phyloP scores from a whole-genome alignment of 2,329 filamentous ascomycete species.

The Chaetomiaceae sp. region DNA sequence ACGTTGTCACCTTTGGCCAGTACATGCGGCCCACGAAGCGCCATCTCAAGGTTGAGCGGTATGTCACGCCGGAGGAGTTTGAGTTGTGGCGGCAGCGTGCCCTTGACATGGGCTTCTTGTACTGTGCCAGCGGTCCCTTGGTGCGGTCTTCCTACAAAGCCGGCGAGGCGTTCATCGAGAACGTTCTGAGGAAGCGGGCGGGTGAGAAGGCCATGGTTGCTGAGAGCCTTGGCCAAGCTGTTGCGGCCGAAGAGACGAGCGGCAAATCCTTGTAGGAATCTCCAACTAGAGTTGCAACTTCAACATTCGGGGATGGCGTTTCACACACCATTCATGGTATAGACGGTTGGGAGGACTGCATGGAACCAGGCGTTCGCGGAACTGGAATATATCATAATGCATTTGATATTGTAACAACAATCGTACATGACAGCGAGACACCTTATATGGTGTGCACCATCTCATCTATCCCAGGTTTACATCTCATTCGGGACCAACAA shows the following conservation, averaged over 20 bases:
- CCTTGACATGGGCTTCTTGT: constrained; percentile 91
- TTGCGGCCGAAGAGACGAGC: constrained; percentile 30
- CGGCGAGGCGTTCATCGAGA: constrained; percentile 97
- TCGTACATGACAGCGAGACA: constrained; percentile 18
- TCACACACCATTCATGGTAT: constrained; percentile 13
- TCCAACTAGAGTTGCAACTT: constrained; percentile 1
- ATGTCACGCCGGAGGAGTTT: constrained; percentile 85
- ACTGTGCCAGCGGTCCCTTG: constrained; percentile 88
- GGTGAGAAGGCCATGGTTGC: constrained; percentile 33
- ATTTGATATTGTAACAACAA: constrained; percentile 21
- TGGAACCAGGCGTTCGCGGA: constrained; percentile 15
- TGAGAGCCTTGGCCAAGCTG: constrained; percentile 34
- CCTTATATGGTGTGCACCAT: neutral
- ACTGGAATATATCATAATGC: constrained; percentile 9
- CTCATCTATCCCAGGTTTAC: neutral
- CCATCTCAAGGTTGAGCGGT: constrained; percentile 94
- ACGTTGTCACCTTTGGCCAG: constrained; percentile 98
- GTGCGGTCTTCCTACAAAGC: constrained; percentile 97
- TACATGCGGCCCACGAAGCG: constrained; percentile 99
- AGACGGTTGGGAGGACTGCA: constrained; percentile 10
- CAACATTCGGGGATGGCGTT: constrained; percentile 19
- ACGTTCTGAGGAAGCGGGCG: constrained; percentile 80
- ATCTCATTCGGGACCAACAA: neutral
- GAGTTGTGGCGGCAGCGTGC: constrained; percentile 87
- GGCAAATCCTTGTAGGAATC: constrained; percentile 11